Conservation (phyloP, 148 eudicot species). For the Fagopyrum homotropicum region DNA sequence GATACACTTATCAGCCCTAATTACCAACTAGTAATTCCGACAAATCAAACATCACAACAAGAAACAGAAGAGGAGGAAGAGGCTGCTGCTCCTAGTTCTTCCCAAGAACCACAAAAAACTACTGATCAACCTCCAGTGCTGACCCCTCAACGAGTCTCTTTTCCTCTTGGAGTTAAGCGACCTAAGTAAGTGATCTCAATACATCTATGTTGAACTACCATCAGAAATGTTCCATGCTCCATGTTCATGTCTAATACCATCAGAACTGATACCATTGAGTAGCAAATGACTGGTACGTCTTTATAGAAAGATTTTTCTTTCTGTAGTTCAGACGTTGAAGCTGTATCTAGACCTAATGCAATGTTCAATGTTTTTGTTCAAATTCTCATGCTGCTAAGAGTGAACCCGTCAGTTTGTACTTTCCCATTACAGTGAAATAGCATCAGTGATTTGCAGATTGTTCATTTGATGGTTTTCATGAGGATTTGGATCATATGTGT, state of each 20-base stretch:
- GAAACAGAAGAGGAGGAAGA: constrained; percentile 61
- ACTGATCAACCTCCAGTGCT: constrained; percentile 31
- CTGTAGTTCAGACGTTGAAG: neutral
- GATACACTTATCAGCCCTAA: constrained; percentile 80
- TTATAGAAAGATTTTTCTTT: neutral
- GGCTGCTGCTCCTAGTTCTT: constrained; percentile 40
- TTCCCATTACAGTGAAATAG: no score
- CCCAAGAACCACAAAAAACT: constrained; percentile 44
- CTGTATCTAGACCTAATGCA: neutral
- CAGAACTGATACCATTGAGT: neutral
- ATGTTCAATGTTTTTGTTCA: no score
- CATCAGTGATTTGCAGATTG: neutral
- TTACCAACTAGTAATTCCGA: constrained; percentile 60
- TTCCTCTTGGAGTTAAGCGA: constrained; percentile 64
- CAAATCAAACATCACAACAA: constrained; percentile 44
- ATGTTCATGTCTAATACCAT: neutral
- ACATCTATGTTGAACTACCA: neutral
- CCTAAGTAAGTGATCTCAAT: constrained; percentile 16
- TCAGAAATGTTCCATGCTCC: neutral
- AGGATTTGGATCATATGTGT: neutral
- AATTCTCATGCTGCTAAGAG: no score
- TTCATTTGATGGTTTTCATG: neutral
- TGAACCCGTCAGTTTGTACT: no score
- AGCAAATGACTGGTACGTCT: neutral
- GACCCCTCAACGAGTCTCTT: constrained; percentile 65